These are phyloP conservation scores for Phytophthora pseudosyringae DNA, from an alignment of 352 stramenopile genomes.

Conservation along the genomic window DNA sequence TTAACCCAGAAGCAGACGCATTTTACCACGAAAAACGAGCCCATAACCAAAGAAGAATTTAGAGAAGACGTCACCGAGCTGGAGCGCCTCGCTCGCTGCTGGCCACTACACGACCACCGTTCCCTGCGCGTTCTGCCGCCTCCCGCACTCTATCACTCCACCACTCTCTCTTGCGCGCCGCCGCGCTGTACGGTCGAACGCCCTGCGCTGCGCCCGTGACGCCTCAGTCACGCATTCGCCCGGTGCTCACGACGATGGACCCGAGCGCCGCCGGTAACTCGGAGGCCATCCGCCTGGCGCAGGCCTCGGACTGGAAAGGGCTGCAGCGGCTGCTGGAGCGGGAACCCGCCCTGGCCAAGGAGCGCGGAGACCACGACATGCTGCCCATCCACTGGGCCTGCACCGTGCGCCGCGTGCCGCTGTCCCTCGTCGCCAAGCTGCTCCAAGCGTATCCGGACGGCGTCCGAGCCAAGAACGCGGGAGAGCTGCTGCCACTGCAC, in stretches of 20 bases:
- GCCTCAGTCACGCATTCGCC: conserved; percentile 17
- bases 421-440: conserved; percentile 66
- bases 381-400: conserved; percentile 86
- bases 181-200: conserved; percentile 1
- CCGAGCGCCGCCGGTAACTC: conserved; percentile 40
- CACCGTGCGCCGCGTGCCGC: conserved; percentile 66
- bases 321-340: conserved; percentile 72
- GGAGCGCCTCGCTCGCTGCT: not conserved
- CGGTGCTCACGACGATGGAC: conserved; percentile 18
- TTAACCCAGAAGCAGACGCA: not conserved
- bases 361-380: conserved; percentile 80
- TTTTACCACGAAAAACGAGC: conserved; percentile 14
- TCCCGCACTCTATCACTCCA: conserved; percentile 1
- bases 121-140: conserved; percentile 31
- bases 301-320: conserved; percentile 78
- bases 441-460: conserved; percentile 68
- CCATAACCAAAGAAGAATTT: conserved; percentile 24
- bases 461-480: conserved; percentile 65
- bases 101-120: conserved; percentile 17
- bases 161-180: conserved; percentile 20
- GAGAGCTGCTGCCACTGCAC: conserved; percentile 72
- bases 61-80: conserved; percentile 11
- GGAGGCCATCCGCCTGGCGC: conserved; percentile 76
- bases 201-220: not conserved
- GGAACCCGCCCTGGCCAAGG: conserved; percentile 48